Conservation (phyloP, 257 asterid species). For the Capsicum chinense region DNA sequence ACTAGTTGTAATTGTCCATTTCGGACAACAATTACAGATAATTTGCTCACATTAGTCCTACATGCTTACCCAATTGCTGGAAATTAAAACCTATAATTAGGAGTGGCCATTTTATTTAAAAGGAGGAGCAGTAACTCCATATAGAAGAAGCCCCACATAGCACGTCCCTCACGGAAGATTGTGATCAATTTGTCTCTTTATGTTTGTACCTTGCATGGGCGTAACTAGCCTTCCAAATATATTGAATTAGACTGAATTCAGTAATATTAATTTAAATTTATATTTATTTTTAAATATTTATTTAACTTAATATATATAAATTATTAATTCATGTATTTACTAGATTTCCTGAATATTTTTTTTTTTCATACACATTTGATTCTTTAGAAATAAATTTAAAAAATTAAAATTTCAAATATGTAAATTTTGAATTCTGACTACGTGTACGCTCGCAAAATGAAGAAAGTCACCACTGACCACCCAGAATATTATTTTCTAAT, state of each 20-base stretch:
- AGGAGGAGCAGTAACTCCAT: not conserved
- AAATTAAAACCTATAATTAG: not conserved
- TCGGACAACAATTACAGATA: not conserved
- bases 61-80: not conserved
- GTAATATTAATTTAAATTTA: no score
- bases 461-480: slow-evolving; percentile 5
- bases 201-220: not conserved
- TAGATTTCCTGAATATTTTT: no score
- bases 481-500: not conserved
- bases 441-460: not conserved
- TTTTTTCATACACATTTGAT: no score
- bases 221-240: no score
- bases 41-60: not conserved
- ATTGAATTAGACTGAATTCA: no score
- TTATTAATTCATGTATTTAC: no score
- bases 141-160: not conserved
- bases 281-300: no score
- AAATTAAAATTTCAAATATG: no score
- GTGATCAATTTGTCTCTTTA: not conserved
- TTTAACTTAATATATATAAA: no score
- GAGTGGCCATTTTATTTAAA: not conserved
- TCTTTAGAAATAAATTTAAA: no score
- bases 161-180: slow-evolving; percentile 24
- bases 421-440: no score
- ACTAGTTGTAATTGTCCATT: not conserved